Conservation (phyloP, 306 rosid genomes). For the Quillaja saponaria region DNA sequence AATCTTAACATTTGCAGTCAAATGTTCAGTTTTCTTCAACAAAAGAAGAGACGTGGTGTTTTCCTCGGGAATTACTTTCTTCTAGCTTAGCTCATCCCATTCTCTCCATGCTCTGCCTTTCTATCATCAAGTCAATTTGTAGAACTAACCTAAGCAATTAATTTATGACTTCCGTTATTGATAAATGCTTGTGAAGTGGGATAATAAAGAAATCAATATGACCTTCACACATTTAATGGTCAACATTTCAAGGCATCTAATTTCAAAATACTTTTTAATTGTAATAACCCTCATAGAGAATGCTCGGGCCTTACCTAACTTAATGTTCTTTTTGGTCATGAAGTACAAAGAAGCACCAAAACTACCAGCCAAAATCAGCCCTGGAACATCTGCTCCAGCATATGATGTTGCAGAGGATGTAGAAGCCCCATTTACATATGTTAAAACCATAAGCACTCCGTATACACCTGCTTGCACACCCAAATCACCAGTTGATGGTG, state of each 20-base stretch:
- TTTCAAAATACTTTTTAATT: constrained; percentile 12
- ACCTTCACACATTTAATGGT: neutral
- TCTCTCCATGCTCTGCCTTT: constrained; percentile 22
- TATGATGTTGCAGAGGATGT: constrained; percentile 49
- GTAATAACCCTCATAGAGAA: constrained; percentile 23
- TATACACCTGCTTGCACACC: constrained; percentile 94
- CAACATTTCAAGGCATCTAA: neutral
- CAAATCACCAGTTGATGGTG: constrained; percentile 73
- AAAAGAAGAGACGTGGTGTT: neutral
- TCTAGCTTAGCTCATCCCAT: constrained; percentile 8
- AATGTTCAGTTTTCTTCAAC: constrained; percentile 10
- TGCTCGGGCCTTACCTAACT: constrained; percentile 73
- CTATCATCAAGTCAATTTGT: constrained; percentile 9
- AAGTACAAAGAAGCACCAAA: constrained; percentile 98
- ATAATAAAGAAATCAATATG: neutral
- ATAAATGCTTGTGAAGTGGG: constrained; percentile 1
- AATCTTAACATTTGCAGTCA: constrained; percentile 15
- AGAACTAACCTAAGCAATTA: neutral
- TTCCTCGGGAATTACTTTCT: neutral
- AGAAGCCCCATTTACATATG: constrained; percentile 72
- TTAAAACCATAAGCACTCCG: constrained; percentile 85
- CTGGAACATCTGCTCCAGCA: constrained; percentile 85
- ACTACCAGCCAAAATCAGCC: constrained; percentile 97
- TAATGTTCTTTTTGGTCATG: constrained; percentile 84
- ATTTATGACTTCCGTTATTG: constrained; percentile 1